Evolutionary conservation across 1,139 yeast genomes (phyloP).

Genomic region (Magnusiomyces suaveolens): DNA sequence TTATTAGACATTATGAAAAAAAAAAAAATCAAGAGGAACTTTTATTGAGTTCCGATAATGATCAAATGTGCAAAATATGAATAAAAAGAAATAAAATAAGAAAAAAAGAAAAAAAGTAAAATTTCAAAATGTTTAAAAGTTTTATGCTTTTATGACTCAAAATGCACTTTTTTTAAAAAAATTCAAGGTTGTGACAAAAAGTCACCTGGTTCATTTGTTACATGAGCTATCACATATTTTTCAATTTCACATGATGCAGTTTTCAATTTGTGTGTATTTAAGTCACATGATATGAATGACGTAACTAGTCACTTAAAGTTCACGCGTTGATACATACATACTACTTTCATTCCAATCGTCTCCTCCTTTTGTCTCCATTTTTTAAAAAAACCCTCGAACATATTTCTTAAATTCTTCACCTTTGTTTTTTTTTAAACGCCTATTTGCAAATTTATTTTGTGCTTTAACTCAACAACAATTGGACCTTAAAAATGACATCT

Average conservation of each 20-base stretch:
- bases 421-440: background rate
- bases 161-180: background rate
- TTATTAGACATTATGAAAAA: background rate
- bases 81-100: conserved; percentile 1
- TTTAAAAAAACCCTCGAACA: background rate
- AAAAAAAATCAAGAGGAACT: background rate
- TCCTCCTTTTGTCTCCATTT: background rate
- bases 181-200: background rate
- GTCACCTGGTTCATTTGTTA: background rate
- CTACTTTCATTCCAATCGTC: background rate
- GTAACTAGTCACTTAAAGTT: too few relatives aligned
- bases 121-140: background rate
- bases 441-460: background rate
- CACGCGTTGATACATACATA: background rate
- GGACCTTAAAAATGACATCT: background rate
- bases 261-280: too few relatives aligned
- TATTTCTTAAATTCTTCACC: background rate
- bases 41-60: background rate
- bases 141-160: background rate
- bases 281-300: too few relatives aligned
- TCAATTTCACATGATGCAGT: background rate
- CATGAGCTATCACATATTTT: background rate
- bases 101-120: conserved; percentile 1
- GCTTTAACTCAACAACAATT: background rate
- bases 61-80: background rate